Evolutionary conservation across 768 basidiomycete species (phyloP).

Genomic region (Scleroderma citrinum): DNA sequence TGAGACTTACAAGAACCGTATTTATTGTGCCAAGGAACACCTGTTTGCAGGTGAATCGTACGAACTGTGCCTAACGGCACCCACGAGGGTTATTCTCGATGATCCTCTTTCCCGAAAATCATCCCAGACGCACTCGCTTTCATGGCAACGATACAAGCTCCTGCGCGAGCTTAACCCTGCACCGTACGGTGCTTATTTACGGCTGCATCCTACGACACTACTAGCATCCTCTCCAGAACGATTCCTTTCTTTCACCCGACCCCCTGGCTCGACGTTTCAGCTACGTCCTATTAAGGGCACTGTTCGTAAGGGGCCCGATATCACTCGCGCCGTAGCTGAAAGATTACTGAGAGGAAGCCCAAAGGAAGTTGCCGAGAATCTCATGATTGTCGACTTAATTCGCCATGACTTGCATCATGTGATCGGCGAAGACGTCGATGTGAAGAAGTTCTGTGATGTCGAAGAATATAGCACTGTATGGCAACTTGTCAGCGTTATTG

Average conservation of each 20-base stretch:
- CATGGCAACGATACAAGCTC: constrained; percentile 70
- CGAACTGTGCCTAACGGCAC: constrained; percentile 86
- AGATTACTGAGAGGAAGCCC: constrained; percentile 53
- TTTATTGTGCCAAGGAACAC: constrained; percentile 63
- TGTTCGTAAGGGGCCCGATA: constrained; percentile 59
- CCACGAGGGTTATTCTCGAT: constrained; percentile 51
- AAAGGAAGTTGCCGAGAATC: constrained; percentile 94
- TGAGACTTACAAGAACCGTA: constrained; percentile 57
- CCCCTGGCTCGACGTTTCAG: constrained; percentile 62
- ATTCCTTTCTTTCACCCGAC: constrained; percentile 75
- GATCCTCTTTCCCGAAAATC: constrained; percentile 17
- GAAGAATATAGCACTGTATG: constrained; percentile 94
- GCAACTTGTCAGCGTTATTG: constrained; percentile 92
- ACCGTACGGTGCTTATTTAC: constrained; percentile 79
- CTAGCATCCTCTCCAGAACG: constrained; percentile 89
- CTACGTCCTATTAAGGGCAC: constrained; percentile 96
- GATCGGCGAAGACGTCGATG: constrained; percentile 75
- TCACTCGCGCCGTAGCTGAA: constrained; percentile 63
- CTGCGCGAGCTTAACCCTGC: constrained; percentile 80
- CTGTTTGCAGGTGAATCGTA: constrained; percentile 86
- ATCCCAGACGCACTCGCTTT: constrained; percentile 23
- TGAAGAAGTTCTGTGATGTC: constrained; percentile 79
- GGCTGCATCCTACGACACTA: constrained; percentile 69
- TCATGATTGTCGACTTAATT: constrained; percentile 98
- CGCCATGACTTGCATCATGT: constrained; percentile 85